These are phyloP conservation scores for Cryphonectria parasitica DNA, from an alignment of 2,329 filamentous ascomycete species.

Conservation along the genomic window DNA sequence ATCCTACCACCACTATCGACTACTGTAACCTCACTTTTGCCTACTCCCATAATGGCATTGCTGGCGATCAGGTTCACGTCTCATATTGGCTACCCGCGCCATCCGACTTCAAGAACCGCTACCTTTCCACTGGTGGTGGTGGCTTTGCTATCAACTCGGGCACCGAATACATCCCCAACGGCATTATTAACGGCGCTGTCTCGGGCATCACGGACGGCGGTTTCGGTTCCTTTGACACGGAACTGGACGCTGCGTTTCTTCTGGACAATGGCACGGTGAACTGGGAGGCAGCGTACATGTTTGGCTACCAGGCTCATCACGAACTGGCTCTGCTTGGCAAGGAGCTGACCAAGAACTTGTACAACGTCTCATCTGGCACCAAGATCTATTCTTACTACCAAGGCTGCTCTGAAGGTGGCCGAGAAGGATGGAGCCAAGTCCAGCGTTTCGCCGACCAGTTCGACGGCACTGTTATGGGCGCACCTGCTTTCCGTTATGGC, in stretches of 20 bases:
- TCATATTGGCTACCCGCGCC: slow-evolving; percentile 41
- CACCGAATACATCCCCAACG: slow-evolving; percentile 38
- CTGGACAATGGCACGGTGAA: slow-evolving; percentile 54
- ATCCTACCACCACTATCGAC: slow-evolving; percentile 32
- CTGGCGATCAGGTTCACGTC: neutral
- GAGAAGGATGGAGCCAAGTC: slow-evolving; percentile 53
- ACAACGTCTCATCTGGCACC: slow-evolving; percentile 34
- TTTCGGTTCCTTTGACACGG: slow-evolving; percentile 46
- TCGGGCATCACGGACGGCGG: slow-evolving; percentile 47
- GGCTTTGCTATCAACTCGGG: slow-evolving; percentile 44
- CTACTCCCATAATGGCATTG: slow-evolving; percentile 38
- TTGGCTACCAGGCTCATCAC: slow-evolving; percentile 54
- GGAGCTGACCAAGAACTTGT: slow-evolving; percentile 47
- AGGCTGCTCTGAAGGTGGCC: slow-evolving; percentile 52
- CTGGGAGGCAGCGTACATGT: slow-evolving; percentile 53
- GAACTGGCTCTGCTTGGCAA: slow-evolving; percentile 57
- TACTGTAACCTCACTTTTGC: slow-evolving; percentile 44
- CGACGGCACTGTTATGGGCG: slow-evolving; percentile 50
- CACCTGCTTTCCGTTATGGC: slow-evolving; percentile 49
- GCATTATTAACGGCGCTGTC: slow-evolving; percentile 47
- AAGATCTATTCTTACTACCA: slow-evolving; percentile 56
- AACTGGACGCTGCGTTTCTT: slow-evolving; percentile 44
- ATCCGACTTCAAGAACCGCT: slow-evolving; percentile 48
- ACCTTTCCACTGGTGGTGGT: slow-evolving; percentile 49
- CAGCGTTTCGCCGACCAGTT: slow-evolving; percentile 46